These are phyloP conservation scores for Sodiomyces alkalinus DNA, from an alignment of 2,329 filamentous ascomycete genomes.

Conservation along the genomic window DNA sequence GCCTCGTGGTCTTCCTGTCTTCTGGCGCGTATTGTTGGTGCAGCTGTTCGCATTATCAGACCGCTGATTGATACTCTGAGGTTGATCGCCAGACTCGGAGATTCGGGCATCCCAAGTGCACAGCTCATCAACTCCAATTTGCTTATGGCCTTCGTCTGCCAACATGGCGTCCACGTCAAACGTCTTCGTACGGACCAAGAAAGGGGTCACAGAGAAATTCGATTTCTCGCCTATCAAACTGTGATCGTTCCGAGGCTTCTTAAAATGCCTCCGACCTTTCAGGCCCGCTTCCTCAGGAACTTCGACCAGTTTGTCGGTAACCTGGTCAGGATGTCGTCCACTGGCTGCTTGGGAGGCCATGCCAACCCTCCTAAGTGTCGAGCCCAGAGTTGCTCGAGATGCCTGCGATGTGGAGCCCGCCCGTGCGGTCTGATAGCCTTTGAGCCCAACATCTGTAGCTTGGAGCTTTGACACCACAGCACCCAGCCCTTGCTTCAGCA, in stretches of 20 bases:
- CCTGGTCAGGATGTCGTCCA: too few species aligned
- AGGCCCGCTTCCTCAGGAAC: slow-evolving; percentile 28
- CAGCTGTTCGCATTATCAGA: too few species aligned
- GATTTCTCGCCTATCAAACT: slow-evolving; percentile 70
- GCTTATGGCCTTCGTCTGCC: slow-evolving; percentile 17
- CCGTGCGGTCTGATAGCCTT: slow-evolving; percentile 32
- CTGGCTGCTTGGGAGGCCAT: too few species aligned
- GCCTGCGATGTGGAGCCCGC: too few species aligned
- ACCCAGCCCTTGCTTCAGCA: slow-evolving; percentile 56
- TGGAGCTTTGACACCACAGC: slow-evolving; percentile 56
- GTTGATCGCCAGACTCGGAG: too few species aligned
- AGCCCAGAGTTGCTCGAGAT: too few species aligned
- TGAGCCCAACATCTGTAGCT: slow-evolving; percentile 56
- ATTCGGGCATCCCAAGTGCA: too few species aligned
- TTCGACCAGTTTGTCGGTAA: too few species aligned
- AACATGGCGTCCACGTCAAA: slow-evolving; percentile 24
- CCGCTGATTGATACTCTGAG: too few species aligned
- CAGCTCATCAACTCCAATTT: slow-evolving; percentile 8
- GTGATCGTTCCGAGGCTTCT: slow-evolving; percentile 42
- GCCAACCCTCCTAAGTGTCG: too few species aligned
- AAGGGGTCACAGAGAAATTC: slow-evolving; percentile 84
- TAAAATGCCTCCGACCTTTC: slow-evolving; percentile 26
- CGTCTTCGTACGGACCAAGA: slow-evolving; percentile 59
- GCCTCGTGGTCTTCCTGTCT: slow-evolving; percentile 25
- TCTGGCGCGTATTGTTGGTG: slow-evolving; percentile 9